A percentile compares a stretch with the other conserved stretches of the same genome.
These are phyloP conservation scores for Dalechampia spathulata DNA, from an alignment of 441 rosid species.

Conservation along the genomic window DNA sequence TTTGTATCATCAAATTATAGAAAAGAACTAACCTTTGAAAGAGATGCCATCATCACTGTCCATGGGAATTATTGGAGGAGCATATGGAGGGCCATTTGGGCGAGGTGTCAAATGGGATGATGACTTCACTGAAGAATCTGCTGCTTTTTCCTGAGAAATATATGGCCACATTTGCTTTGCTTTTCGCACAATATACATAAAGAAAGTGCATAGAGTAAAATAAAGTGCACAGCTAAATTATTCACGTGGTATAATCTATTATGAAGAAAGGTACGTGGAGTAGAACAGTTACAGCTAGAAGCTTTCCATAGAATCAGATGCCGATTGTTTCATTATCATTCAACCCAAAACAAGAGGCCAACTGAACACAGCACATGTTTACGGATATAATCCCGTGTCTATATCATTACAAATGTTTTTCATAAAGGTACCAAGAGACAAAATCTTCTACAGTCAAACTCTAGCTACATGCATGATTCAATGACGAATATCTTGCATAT, in stretches of 20 bases:
- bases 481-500: background rate
- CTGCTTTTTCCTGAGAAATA: constrained; percentile 59
- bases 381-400: background rate
- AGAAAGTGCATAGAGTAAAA: background rate
- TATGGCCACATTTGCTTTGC: constrained; percentile 8
- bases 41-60: constrained; percentile 78
- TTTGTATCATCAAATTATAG: background rate
- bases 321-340: background rate
- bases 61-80: constrained; percentile 52
- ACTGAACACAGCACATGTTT: background rate
- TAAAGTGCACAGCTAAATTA: background rate
- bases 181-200: background rate
- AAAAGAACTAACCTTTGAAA: constrained; percentile 45
- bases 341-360: background rate
- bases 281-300: constrained; percentile 3
- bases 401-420: background rate
- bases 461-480: background rate
- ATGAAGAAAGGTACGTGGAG: background rate
- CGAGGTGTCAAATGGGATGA: constrained; percentile 63
- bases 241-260: background rate
- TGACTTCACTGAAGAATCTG: constrained; percentile 61
- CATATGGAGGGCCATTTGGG: constrained; percentile 66
- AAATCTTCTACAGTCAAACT: constrained; percentile 3
- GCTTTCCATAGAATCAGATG: background rate
- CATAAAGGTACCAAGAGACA: background rate